Evolutionary conservation across 2,329 filamentous ascomycete species (phyloP), one percentile per base, ranked within the genome.

Genomic region (Exophiala alcalophila): DNA sequence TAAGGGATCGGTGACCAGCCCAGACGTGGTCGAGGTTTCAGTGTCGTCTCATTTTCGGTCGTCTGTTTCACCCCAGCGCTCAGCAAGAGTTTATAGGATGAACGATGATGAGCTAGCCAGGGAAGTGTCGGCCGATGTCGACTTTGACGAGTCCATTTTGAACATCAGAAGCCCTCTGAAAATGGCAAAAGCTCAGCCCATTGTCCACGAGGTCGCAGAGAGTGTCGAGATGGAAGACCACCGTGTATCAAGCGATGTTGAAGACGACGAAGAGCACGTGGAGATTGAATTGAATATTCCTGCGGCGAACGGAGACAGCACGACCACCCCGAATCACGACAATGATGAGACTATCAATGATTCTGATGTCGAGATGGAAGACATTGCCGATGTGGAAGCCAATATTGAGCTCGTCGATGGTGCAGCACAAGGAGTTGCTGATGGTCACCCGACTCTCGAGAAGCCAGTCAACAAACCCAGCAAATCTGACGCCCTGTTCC

Each of bases 71-170:
- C 55, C 55, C 19, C 39, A 46, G 28, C 51, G 52, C 4, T 26
- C 26, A 3, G 40, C 40, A 4, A 41, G 48, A 37, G 47, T 55
- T 7, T 50, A 55, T 24, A 50, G 38, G 32, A 25, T 54, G 27
- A 52, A 43, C 19, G 47, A 53, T 11, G 54, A 57, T 25, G 52
- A 55, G 24, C 25, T 52, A 21, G 50, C 41, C 8, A 29, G 53
- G 10, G 48, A 49, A 29, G 5, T 19, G 19, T 32, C 11, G 11
- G 29, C 3, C 4, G 40, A 45, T 19, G 19, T 57, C n/a, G 55
- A 58, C 29, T 57, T 59, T 40, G 57, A 57, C 19, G 41, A 52
- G 16, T 56, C 52, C 16, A 34, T 59, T 21, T 34, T 59, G 16
- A 51, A 50, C 28, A 39, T 54, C 18, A 25, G 52, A 24, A 53